phyloP scores from a whole-genome alignment of 2,329 filamentous ascomycete species.

The Aspergillus arachidicola region DNA sequence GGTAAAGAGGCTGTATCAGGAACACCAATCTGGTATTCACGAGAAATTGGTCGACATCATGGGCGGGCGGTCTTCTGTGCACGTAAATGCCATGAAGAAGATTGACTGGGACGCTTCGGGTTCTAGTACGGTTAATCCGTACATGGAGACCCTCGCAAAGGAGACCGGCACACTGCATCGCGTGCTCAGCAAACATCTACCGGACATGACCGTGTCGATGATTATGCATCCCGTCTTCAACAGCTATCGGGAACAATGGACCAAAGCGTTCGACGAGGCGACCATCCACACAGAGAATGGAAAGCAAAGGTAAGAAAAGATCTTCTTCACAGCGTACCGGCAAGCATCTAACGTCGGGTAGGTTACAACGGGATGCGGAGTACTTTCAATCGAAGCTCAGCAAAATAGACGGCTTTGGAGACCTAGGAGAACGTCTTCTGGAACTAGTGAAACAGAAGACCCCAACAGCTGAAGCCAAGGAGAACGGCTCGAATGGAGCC shows the following conservation, averaged over 20 bases:
- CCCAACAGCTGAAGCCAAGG: constrained; percentile 23
- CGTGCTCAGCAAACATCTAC: constrained; percentile 79
- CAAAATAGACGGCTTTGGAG: constrained; percentile 77
- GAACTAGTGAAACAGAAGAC: constrained; percentile 48
- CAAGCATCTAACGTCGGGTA: constrained; percentile 39
- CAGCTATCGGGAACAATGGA: constrained; percentile 79
- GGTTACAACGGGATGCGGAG: constrained; percentile 76
- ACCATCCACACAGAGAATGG: constrained; percentile 67
- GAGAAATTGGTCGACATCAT: constrained; percentile 94
- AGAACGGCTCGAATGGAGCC: background rate
- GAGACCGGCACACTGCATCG: constrained; percentile 84
- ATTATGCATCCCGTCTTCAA: constrained; percentile 87
- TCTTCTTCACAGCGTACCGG: background rate
- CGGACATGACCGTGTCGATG: constrained; percentile 72
- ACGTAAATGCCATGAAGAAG: constrained; percentile 73
- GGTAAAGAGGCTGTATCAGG: constrained; percentile 77
- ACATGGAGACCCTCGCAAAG: constrained; percentile 85
- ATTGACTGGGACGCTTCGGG: constrained; percentile 70
- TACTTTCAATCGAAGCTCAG: constrained; percentile 70
- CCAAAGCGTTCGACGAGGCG: constrained; percentile 68
- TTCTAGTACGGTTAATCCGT: constrained; percentile 59
- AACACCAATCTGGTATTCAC: constrained; percentile 87
- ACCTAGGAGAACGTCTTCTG: constrained; percentile 70
- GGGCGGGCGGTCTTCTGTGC: constrained; percentile 72
- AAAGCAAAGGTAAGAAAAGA: constrained; percentile 65